phyloP scores from a whole-genome alignment of 2,329 filamentous ascomycete species.

The Amauroascus verrucosus region DNA sequence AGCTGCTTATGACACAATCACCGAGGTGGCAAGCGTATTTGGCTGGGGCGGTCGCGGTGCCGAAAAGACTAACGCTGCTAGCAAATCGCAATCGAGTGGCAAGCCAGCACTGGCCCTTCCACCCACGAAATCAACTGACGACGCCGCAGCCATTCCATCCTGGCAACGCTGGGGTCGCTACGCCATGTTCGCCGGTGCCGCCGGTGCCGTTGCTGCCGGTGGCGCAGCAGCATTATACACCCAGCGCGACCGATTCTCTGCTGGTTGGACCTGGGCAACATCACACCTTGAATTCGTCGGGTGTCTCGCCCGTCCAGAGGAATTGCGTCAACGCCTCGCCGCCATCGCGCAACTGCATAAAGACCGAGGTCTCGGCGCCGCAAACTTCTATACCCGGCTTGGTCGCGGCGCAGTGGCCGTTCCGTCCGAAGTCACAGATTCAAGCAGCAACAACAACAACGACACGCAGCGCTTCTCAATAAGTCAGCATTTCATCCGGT shows the following conservation, averaged over 20 bases:
- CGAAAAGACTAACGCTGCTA: background rate
- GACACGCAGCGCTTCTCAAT: constrained; percentile 25
- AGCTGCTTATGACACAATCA: constrained; percentile 59
- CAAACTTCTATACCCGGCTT: constrained; percentile 77
- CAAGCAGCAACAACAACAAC: constrained; percentile 12
- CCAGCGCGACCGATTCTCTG: constrained; percentile 67
- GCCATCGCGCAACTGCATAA: constrained; percentile 54
- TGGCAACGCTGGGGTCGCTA: constrained; percentile 80
- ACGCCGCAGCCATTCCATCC: constrained; percentile 38
- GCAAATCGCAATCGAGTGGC: constrained; percentile 17
- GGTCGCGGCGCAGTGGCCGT: constrained; percentile 51
- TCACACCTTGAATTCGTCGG: constrained; percentile 92
- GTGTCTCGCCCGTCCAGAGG: constrained; percentile 72
- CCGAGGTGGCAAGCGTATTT: constrained; percentile 50
- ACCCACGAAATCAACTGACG: constrained; percentile 24
- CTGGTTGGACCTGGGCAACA: constrained; percentile 70
- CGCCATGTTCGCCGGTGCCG: constrained; percentile 74
- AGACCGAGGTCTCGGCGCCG: constrained; percentile 63
- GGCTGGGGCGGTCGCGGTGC: constrained; percentile 47
- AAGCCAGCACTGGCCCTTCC: constrained; percentile 21
- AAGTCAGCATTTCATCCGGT: constrained; percentile 31
- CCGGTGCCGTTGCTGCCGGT: constrained; percentile 67
- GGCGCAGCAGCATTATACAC: constrained; percentile 77
- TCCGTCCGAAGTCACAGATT: constrained; percentile 19
- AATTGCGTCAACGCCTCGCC: constrained; percentile 64